phyloP scores from a whole-genome alignment of 2,329 filamentous ascomycete species.

The Penicillium nordicum region DNA sequence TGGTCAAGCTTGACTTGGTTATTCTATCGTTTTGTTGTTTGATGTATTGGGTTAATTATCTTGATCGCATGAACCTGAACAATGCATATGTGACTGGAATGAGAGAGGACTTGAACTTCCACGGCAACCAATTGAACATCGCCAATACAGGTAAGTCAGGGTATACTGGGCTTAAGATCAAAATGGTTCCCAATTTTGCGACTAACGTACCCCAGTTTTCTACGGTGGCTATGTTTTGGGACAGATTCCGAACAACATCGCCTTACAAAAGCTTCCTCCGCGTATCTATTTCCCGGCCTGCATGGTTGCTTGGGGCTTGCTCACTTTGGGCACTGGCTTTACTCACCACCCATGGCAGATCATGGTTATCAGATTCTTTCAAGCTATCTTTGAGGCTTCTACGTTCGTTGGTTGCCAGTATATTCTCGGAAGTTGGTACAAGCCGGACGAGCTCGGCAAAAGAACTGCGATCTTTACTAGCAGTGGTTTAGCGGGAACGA shows the following conservation, averaged over 20 bases:
- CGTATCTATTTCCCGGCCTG: not conserved
- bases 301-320: not conserved
- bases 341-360: not conserved
- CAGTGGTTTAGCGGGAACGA: not conserved
- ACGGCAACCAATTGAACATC: not conserved
- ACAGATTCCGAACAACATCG: not conserved
- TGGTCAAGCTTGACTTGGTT: not conserved
- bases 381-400: not conserved
- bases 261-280: not conserved
- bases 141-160: not conserved
- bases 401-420: not conserved
- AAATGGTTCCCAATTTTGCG: not conserved
- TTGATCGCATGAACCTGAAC: not conserved
- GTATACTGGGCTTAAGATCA: not conserved
- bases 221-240: not conserved
- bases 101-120: not conserved
- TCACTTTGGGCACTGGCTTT: not conserved
- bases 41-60: not conserved
- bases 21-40: not conserved
- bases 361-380: not conserved
- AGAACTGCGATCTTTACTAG: not conserved
- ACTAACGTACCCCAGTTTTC: not conserved
- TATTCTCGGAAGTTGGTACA: not conserved
- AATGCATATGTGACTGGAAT: not conserved
- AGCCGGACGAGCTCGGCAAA: not conserved